Base-by-base conservation (phyloP, 2,329 filamentous ascomycete genomes). In the Tolypocladium tropicale region DNA sequence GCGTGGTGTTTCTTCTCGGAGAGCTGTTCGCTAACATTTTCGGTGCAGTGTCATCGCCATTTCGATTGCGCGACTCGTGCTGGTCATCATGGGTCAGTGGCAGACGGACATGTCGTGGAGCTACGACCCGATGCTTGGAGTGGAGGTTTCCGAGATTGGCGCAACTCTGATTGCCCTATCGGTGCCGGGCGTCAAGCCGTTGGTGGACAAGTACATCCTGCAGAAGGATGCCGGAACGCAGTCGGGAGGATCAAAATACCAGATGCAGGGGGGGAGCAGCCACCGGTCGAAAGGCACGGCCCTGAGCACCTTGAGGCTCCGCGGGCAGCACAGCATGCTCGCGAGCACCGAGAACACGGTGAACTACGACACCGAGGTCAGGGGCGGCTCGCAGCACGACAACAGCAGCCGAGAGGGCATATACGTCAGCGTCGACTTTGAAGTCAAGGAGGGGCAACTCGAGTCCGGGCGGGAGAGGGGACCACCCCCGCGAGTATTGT, bases 121-220 rank as follows among this genome's bases (percentile, higher is more conserved):
- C 28, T 80, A 80, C 61, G 74, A 78, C 54, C 74, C 77, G 0
- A 73, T 79, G 68, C 65, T 80, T 4, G 74, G 67, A 3, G 71
- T 79, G 4, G 77, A 80, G 62, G 74, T 74, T 3, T 72, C 77
- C 2, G 78, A 80, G 43, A 76, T 80, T 23, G 77, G 76, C 4
- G 70, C 72, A 1, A 80, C 78, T 0, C 62, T 80, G 28, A 74
- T 79, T 41, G 76, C 78, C 1, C 70, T 80, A 1, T 80, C 78
- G 0, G 68, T 79, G 0, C 78, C 78, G 0, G 77, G 76, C 3
- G 64, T 78, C 51, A 79, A 80, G 55, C 77, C 77, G 0, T 62
- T 79, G 3, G 72, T 75, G 46, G 74, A 74, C 61, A 65, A 60
- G 56, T 61, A 66, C 51, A 55, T 72, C 30, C 58, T 69, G 52